These are phyloP conservation scores for Microdochium nivale DNA, from an alignment of 2,329 filamentous ascomycete genomes.

Conservation along the genomic window DNA sequence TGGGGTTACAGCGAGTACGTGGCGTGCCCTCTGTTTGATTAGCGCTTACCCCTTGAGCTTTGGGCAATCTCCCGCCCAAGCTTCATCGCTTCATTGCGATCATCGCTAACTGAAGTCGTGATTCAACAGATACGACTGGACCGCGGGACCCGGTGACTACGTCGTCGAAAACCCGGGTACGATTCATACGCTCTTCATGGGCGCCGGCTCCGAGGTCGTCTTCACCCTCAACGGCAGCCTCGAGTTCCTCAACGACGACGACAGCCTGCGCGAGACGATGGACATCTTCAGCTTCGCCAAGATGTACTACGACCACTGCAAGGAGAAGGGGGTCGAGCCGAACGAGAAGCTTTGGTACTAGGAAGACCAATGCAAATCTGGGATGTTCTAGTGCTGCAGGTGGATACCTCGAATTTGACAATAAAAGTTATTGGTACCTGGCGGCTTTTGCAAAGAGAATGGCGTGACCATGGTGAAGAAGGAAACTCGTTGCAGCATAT, in stretches of 20 bases:
- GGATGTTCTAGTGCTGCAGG: too few species aligned
- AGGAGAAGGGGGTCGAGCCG: slow-evolving; percentile 8
- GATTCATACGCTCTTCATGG: slow-evolving; percentile 15
- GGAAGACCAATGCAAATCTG: too few species aligned
- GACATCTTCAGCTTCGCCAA: slow-evolving; percentile 13
- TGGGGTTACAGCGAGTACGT: slow-evolving; percentile 13
- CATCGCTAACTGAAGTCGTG: neutral
- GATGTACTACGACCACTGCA: slow-evolving; percentile 13
- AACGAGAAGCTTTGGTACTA: slow-evolving; percentile 8
- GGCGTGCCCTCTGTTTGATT: neutral
- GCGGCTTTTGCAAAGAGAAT: too few species aligned
- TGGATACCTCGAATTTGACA: too few species aligned
- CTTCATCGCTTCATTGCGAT: neutral
- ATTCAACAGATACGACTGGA: slow-evolving; percentile 10
- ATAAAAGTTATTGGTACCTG: too few species aligned
- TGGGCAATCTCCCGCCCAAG: neutral
- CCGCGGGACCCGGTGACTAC: slow-evolving; percentile 11
- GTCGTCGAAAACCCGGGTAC: slow-evolving; percentile 13
- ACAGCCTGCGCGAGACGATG: slow-evolving; percentile 13
- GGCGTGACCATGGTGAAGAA: too few species aligned
- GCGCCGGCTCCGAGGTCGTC: slow-evolving; percentile 9
- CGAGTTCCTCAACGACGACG: slow-evolving; percentile 14
- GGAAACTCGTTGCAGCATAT: too few species aligned
- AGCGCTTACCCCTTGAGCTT: neutral
- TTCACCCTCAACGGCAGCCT: slow-evolving; percentile 10